Percentiles rank a stretch among this genome's conserved stretches.
These are phyloP conservation scores for Wallacemonas sp. DNA, from an alignment of 208 protist species.

Conservation along the genomic window DNA sequence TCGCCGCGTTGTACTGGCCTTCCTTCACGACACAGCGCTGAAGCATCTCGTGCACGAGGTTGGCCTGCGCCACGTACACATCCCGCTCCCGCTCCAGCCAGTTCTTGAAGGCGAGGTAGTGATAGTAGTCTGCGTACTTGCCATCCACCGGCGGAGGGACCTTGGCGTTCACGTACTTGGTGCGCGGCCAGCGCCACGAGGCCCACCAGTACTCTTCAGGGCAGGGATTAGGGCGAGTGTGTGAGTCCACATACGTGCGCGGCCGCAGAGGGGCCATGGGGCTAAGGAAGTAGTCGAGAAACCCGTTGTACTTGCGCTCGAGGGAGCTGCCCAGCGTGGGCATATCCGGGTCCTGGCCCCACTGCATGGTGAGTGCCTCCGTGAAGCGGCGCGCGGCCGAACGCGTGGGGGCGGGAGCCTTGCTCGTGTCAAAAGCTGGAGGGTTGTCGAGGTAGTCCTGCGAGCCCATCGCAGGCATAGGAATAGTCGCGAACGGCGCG, in stretches of 20 bases:
- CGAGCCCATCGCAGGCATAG: conserved; percentile 55
- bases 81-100: conserved; percentile 80
- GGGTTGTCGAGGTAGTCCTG: conserved; percentile 64
- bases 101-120: conserved; percentile 82
- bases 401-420: conserved; percentile 35
- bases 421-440: conserved; percentile 56
- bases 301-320: conserved; percentile 52
- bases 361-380: conserved; percentile 53
- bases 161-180: conserved; percentile 84
- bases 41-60: conserved; percentile 76
- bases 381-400: conserved; percentile 52
- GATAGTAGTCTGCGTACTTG: conserved; percentile 83
- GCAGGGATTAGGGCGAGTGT: conserved; percentile 78
- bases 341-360: conserved; percentile 67
- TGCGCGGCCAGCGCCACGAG: conserved; percentile 77
- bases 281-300: conserved; percentile 63
- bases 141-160: conserved; percentile 75
- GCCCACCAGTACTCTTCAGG: conserved; percentile 84
- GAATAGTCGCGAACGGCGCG: conserved; percentile 36
- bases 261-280: conserved; percentile 50
- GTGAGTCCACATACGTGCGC: conserved; percentile 64
- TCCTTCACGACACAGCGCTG: conserved; percentile 75
- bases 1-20: conserved; percentile 86
- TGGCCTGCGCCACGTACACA: conserved; percentile 78
- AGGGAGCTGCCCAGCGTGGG: conserved; percentile 39